These are phyloP conservation scores for Globisporangium heterothallicum DNA, from an alignment of 352 stramenopile genomes.

Conservation along the genomic window DNA sequence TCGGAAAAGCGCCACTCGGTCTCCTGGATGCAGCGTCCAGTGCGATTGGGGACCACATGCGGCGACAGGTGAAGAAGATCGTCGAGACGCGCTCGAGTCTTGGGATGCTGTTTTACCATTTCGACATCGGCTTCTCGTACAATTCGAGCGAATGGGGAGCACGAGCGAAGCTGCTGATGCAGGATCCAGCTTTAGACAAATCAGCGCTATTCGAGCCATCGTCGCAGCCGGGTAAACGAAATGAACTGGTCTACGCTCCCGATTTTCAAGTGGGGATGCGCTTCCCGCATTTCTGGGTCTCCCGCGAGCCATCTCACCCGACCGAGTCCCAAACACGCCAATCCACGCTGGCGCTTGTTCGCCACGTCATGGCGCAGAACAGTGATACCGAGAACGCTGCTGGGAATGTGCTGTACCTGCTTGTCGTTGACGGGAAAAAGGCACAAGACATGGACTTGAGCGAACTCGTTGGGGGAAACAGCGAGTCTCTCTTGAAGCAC, in stretches of 20 bases:
- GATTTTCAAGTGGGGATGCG: slow-evolving; percentile 46
- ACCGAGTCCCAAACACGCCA: slow-evolving; percentile 15
- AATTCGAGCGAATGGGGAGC: slow-evolving; percentile 30
- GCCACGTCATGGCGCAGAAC: slow-evolving; percentile 13
- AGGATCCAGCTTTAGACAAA: slow-evolving; percentile 43
- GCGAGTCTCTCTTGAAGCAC: slow-evolving; percentile 18
- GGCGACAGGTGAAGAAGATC: slow-evolving; percentile 49
- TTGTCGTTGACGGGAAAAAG: slow-evolving; percentile 35
- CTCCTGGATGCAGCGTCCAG: slow-evolving; percentile 42
- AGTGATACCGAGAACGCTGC: slow-evolving; percentile 3
- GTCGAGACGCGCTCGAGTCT: slow-evolving; percentile 46
- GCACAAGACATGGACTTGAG: slow-evolving; percentile 11
- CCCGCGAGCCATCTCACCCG: no score
- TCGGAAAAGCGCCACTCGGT: slow-evolving; percentile 61
- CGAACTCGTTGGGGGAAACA: not conserved
- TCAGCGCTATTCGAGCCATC: slow-evolving; percentile 43
- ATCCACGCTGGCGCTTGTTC: slow-evolving; percentile 47
- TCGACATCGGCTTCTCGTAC: slow-evolving; percentile 83
- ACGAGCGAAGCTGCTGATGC: slow-evolving; percentile 52
- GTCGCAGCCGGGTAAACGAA: slow-evolving; percentile 2
- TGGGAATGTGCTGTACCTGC: slow-evolving; percentile 44
- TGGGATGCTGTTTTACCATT: slow-evolving; percentile 85
- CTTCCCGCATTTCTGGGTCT: slow-evolving; percentile 67
- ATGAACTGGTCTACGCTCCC: slow-evolving; percentile 32
- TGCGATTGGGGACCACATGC: slow-evolving; percentile 53